Evolutionary conservation across 148 eudicot species (phyloP), one percentile per base, ranked within the genome.

Genomic region (Polygonum maritimum): DNA sequence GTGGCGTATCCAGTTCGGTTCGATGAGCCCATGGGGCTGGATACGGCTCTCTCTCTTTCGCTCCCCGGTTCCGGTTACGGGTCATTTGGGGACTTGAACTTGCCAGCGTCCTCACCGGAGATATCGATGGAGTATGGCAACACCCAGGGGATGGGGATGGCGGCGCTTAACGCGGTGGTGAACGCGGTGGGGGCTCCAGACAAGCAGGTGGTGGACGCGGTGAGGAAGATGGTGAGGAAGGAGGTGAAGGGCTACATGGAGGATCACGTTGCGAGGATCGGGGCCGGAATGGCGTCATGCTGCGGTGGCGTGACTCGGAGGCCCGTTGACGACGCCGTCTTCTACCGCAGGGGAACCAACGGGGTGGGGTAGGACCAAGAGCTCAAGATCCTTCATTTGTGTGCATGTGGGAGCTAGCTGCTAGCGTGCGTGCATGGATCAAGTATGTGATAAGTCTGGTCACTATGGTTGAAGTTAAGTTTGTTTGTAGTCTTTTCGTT

Each of bases 221-320:
- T 94, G 93, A 91, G 92, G 78, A 92, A 88, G 77, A 90, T 94
- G 97, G 87, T 91, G 14, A 88, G 82, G 86, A 87, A 76, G 48
- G 98, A 91, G 80, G 97, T 91, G 83, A 84, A 91, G 86, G 87
- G 75, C 36, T 91, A 91, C 63, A 94, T 94, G 94, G 82, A 82
- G 71, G 96, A 85, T 18, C 14, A 57, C 33, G 13, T 22, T 1
- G 1, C 65, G 21, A 11, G 7, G 12, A 8, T 22, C 8, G 33
- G 12, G 7, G 65, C 12, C 4, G 33, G 65, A 33, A 60, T 26
- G 69, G 31, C 16, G 21, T 60, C 26, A 54, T 54, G 60, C 26
- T 54, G 69, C 3, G 35, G 38, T 13, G 36, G 36, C 15, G 38
- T 38, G 4, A 2, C 69, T 3, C 14, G 38, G 31, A 35, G 3